Evolutionary conservation across 495 filamentous ascomycete species (phyloP), one percentile per base, ranked within the genome.

Genomic region (Daldinia decipiens): DNA sequence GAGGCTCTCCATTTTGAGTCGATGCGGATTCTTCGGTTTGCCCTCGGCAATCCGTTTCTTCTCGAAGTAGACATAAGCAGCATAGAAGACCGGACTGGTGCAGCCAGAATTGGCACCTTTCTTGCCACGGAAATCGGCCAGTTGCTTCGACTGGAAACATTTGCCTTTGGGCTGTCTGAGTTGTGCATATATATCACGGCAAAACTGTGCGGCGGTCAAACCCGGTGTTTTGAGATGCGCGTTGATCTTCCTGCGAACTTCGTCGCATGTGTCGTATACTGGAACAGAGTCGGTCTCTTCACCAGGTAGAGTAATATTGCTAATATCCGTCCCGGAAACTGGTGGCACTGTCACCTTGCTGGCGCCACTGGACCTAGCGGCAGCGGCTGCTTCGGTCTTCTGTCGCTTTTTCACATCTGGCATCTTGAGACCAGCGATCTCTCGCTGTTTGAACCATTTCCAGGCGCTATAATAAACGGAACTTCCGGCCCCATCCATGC

Each of bases 11-110:
- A 87, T 89, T 1, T 81, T 80, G 63, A 79, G 36, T 13, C 87
- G 74, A 59, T 82, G 79, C 60, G 82, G 79, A 12, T 73, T 83
- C 82, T 89, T 90, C n/a, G 82, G 78, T 78, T 87, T 88, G 13
- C 81, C 80, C 70, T 87, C 82, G 55, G 80, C 79, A 43, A 89
- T 77, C 17, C 87, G 76, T 65, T 87, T 65, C 81, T 90, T 91
- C 78, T 90, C 87, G 57, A 89, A 89, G 47, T 78, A 87, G 24
- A 83, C 79, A 73, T 89, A 89, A 1, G 79, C 80, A 7, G 80
- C 82, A 58, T 88, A 88, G 68, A 81, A 88, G 6, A 83, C 74
- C 1, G 60, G 51, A 45, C 70, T 82, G 9, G 73, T 82, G 15
- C 80, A 82, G 0, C 87, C 84, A 2, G 71, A 68, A 39, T 70